Evolutionary conservation across 805 yeast species (phyloP), one percentile per base, ranked within the genome.

Genomic region (Metschnikowia chrysomelidarum): DNA sequence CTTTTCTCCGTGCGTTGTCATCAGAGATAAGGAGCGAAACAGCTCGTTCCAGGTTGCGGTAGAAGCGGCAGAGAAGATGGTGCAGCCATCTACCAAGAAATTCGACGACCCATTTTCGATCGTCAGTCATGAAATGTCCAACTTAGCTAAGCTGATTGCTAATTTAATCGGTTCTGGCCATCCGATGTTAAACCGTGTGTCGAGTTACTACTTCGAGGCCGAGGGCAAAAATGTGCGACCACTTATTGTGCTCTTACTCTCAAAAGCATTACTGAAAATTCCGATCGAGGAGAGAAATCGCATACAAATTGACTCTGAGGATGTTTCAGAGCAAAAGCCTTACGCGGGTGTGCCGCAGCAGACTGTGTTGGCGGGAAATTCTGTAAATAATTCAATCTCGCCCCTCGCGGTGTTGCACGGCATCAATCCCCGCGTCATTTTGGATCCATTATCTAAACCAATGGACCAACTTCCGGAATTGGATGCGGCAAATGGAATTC

Each of bases 201-300:
- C 95, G n/a, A 78, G 87, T 22, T 93, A 93, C 64, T 93, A 93
- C 64, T 93, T 93, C 50, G 96, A 89, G 61, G 86, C 93, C 13
- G 96, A 91, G 56, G 98, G 98, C 5, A 93, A 93, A 60, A 94
- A 89, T 55, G 87, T 93, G 13, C 73, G 98, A 40, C 98, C 98
- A 2, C 64, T 93, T 46, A 76, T 93, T 41, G 98, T 93, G 9
- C 67, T 93, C 38, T 64, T 93, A 31, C 67, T 93, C 34, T 78
- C 94, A 22, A 83, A 87, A 52, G 93, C 96, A 4, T 68, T 91
- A 36, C 73, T 82, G 42, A 69, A 73, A 41, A 86, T 89, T 26
- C 96, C 97, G 2, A 44, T 69, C 11, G 72, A 70, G 18, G 69
- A 86, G 55, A 70, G 96, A 50, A 74, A 76, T 39, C 66, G 91